Percentiles rank a stretch among this genome's conserved stretches.
phyloP scores from a whole-genome alignment of 2,329 filamentous ascomycete genomes.

The Paracorniculantispora psalliotae region DNA sequence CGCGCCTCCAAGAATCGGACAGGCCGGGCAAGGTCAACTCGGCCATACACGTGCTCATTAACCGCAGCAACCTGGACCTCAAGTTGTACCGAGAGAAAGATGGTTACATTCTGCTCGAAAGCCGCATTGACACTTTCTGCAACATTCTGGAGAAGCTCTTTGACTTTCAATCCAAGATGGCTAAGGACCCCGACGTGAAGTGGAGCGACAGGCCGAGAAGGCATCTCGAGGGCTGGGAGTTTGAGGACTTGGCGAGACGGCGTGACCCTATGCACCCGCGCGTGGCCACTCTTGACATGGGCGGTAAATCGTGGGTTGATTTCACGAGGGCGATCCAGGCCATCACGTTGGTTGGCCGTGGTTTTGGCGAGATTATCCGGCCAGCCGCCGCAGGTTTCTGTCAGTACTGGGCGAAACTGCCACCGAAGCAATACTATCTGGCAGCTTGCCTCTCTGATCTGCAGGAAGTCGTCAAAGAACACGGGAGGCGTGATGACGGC shows the following conservation, averaged over 20 bases:
- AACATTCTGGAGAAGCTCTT: constrained; percentile 21
- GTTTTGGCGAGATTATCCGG: constrained; percentile 20
- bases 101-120: constrained; percentile 12
- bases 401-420: neutral
- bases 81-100: neutral
- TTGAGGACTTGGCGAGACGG: constrained; percentile 20
- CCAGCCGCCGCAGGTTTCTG: neutral
- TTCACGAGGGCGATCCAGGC: constrained; percentile 20
- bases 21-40: neutral
- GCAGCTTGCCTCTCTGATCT: neutral
- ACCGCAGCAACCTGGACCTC: neutral
- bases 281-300: constrained; percentile 14
- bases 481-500: too few species aligned
- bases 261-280: constrained; percentile 19
- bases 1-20: neutral
- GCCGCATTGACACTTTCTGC: constrained; percentile 19
- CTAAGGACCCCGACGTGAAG: constrained; percentile 13
- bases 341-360: constrained; percentile 20
- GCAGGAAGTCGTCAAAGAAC: neutral
- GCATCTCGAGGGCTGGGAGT: constrained; percentile 28
- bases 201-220: constrained; percentile 13
- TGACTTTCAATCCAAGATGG: constrained; percentile 19
- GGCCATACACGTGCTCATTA: neutral
- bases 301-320: constrained; percentile 21
- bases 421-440: neutral